A percentile compares a stretch with the other conserved stretches of the same genome.
phyloP scores from a whole-genome alignment of 306 rosid genomes.

The Vigna radiata region DNA sequence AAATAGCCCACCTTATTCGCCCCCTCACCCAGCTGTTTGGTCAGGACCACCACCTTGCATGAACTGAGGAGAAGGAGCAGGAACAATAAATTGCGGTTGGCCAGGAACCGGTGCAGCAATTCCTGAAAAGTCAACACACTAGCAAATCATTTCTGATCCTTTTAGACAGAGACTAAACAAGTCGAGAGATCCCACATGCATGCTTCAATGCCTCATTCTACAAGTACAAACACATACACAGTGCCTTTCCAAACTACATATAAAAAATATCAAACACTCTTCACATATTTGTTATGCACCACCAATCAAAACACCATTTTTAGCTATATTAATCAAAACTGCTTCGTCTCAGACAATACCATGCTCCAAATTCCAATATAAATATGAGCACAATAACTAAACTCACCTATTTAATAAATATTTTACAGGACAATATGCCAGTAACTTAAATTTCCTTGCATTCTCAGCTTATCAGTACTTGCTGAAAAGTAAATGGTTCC shows the following conservation, averaged over 20 bases:
- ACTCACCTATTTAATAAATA: not conserved
- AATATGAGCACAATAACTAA: not conserved
- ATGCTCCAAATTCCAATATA: slow-evolving; percentile 8
- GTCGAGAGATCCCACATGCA: not conserved
- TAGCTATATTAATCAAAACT: slow-evolving; percentile 17
- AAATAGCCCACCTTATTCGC: slow-evolving; percentile 68
- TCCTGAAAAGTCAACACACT: slow-evolving; percentile 55
- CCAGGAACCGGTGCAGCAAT: slow-evolving; percentile 80
- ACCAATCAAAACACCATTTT: slow-evolving; percentile 22
- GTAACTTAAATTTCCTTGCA: slow-evolving; percentile 10
- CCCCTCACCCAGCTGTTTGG: slow-evolving; percentile 85
- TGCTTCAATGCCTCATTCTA: slow-evolving; percentile 17
- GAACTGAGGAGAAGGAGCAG: slow-evolving; percentile 76
- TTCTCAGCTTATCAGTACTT: slow-evolving; percentile 4
- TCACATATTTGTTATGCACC: slow-evolving; percentile 13
- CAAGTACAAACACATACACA: not conserved
- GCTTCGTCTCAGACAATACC: slow-evolving; percentile 5
- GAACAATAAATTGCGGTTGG: slow-evolving; percentile 81
- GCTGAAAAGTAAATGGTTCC: not conserved
- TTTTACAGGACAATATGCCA: slow-evolving; percentile 8
- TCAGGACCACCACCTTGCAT: slow-evolving; percentile 85
- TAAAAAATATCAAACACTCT: slow-evolving; percentile 27
- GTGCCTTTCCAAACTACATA: not conserved
- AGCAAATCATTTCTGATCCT: slow-evolving; percentile 21
- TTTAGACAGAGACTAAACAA: slow-evolving; percentile 28